Evolutionary conservation across 257 asterid genomes (phyloP), one percentile per base, ranked within the genome.

Genomic region (Lavandula angustifolia): DNA sequence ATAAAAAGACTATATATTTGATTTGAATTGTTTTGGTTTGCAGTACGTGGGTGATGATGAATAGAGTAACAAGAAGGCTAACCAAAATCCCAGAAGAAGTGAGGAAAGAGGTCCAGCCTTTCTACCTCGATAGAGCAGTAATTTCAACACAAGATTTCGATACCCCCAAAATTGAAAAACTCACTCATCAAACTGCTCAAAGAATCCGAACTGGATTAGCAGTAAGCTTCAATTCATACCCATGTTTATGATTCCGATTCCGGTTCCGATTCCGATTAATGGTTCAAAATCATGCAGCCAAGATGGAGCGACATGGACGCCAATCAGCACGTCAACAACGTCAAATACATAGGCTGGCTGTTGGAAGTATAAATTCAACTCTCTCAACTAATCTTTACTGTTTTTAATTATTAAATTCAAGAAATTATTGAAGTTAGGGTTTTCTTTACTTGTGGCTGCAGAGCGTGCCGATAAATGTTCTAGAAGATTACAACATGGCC

Each of bases 301-400:
- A 78, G 97, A 54, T 89, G 97, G 97, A 89, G 88, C 62, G 97
- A 89, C 50, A 87, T 89, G 97, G 97, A 89, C 76, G 95, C 82
- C 32, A 89, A 89, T 58, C 97, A 89, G 68, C 97, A 89, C 43
- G 97, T 89, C 4, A 89, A 89, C 65, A 89, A 89, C 63, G 97
- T 89, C 68, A 89, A 89, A 74, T 89, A 89, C 78, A 87, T 89
- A 2, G 97, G 97, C 14, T 89, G 95, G 97, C 75, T 87, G 29
- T 64, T 89, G 73, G 96, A 89, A 95, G 97, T 89, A n/a, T n/a
- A n/a, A n/a, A n/a, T n/a, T n/a, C n/a, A n/a, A n/a, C n/a, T n/a
- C n/a, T n/a, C n/a, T n/a, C n/a, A 82, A 40, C 6, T 37, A 4
- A 5, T 5, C 8, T 1, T 1, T 37, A 37, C 6, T 33, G 0